A percentile compares a stretch with the other conserved stretches of the same genome.
These are phyloP conservation scores for Flaveria sonorensis DNA, from an alignment of 129 eudicot genomes.

Conservation along the genomic window DNA sequence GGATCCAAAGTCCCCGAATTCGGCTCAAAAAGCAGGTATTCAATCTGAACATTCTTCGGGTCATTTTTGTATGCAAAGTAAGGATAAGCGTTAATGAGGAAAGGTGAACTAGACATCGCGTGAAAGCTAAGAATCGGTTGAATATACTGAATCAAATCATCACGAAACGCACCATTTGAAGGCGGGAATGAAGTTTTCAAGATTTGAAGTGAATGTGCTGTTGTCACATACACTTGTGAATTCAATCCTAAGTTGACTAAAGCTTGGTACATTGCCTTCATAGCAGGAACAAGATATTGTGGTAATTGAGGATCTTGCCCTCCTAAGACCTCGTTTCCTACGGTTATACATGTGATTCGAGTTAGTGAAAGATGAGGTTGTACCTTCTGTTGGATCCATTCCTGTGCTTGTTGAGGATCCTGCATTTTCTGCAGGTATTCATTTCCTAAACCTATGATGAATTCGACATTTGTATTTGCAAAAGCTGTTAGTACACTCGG, in stretches of 20 bases:
- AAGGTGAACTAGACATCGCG: slow-evolving; percentile 61
- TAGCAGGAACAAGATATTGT: slow-evolving; percentile 66
- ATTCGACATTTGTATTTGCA: slow-evolving; percentile 63
- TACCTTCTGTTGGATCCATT: slow-evolving; percentile 77
- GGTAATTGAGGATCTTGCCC: slow-evolving; percentile 51
- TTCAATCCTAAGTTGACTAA: slow-evolving; percentile 61
- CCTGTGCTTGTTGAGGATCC: slow-evolving; percentile 62
- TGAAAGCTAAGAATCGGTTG: slow-evolving; percentile 72
- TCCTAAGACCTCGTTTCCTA: slow-evolving; percentile 82
- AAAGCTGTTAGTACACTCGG: slow-evolving; percentile 75
- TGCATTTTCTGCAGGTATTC: slow-evolving; percentile 67
- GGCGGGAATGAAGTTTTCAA: slow-evolving; percentile 79
- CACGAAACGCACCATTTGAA: slow-evolving; percentile 73
- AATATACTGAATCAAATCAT: slow-evolving; percentile 60
- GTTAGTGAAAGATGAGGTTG: slow-evolving; percentile 74
- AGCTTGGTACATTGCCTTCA: slow-evolving; percentile 69
- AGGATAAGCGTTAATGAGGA: slow-evolving; percentile 85
- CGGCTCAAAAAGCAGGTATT: slow-evolving; percentile 74
- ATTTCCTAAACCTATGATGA: slow-evolving; percentile 81
- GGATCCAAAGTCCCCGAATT: slow-evolving; percentile 64
- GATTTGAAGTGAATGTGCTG: slow-evolving; percentile 80
- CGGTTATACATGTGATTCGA: slow-evolving; percentile 70
- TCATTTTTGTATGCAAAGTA: slow-evolving; percentile 81
- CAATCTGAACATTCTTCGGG: slow-evolving; percentile 57
- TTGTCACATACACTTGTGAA: slow-evolving; percentile 67